Percentiles rank a stretch among this genome's conserved stretches.
phyloP scores from a whole-genome alignment of 768 basidiomycete species.

The Floccularia luteovirens region DNA sequence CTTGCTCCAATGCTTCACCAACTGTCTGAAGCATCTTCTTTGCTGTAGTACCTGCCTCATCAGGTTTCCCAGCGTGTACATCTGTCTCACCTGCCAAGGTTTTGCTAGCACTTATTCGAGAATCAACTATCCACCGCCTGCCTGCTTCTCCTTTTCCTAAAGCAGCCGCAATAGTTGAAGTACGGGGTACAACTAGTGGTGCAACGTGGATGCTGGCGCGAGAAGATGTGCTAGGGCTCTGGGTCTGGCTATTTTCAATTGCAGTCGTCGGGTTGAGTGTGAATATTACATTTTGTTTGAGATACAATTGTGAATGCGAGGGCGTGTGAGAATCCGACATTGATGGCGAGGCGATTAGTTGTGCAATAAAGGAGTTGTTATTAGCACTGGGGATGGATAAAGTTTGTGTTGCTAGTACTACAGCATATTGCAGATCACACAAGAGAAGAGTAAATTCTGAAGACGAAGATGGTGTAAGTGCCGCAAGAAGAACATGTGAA shows the following conservation, averaged over 20 bases:
- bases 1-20: conserved; percentile 34
- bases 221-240: neutral
- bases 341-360: conserved; percentile 23
- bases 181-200: neutral
- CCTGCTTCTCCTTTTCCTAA: neutral
- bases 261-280: neutral
- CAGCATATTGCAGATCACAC: conserved; percentile 66
- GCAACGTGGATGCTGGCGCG: neutral
- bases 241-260: neutral
- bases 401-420: conserved; percentile 47
- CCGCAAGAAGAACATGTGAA: conserved; percentile 51
- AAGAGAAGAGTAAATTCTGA: conserved; percentile 47
- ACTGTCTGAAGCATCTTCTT: conserved; percentile 5
- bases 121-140: neutral
- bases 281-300: neutral
- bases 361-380: conserved; percentile 17
- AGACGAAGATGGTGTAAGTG: conserved; percentile 23
- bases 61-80: neutral
- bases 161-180: neutral
- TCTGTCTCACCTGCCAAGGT: neutral
- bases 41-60: conserved; percentile 1
- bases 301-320: conserved; percentile 15
- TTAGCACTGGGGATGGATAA: conserved; percentile 42
- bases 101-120: neutral
- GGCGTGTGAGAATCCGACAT: conserved; percentile 44